phyloP scores from a whole-genome alignment of 148 eudicot genomes.

The Chenopodium berlandieri region DNA sequence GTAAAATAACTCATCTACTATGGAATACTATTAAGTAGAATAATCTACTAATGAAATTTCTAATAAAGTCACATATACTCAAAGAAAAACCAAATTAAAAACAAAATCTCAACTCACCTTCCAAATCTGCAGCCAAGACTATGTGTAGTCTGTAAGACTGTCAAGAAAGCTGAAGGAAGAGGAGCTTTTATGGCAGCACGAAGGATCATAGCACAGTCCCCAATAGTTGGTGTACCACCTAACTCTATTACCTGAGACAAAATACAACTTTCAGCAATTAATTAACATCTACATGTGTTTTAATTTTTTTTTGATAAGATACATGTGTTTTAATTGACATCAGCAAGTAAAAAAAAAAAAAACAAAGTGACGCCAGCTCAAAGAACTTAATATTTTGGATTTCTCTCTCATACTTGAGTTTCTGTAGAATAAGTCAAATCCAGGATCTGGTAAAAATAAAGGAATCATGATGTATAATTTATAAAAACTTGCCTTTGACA shows the following conservation, averaged over 20 bases:
- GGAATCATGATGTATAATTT: not conserved
- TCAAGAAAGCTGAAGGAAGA: constrained; percentile 81
- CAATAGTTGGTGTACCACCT: constrained; percentile 94
- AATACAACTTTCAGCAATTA: constrained; percentile 3
- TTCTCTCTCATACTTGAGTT: not conserved
- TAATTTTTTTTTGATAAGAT: not conserved
- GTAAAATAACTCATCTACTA: not conserved
- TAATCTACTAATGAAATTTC: not conserved
- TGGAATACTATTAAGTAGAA: not conserved
- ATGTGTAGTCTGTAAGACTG: constrained; percentile 79
- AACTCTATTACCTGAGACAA: constrained; percentile 77
- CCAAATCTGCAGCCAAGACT: constrained; percentile 81
- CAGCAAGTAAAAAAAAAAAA: not conserved
- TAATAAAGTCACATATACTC: not conserved
- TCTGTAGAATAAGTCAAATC: not conserved
- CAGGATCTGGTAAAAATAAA: not conserved
- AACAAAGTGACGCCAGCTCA: not conserved
- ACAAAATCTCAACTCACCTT: constrained; percentile 49
- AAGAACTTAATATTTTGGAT: not conserved
- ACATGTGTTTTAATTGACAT: not conserved
- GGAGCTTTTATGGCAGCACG: constrained; percentile 96
- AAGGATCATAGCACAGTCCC: constrained; percentile 93
- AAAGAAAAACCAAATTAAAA: constrained; percentile 1
- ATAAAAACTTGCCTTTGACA: constrained; percentile 67
- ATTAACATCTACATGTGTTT: not conserved